Evolutionary conservation across 139 green algal genomes (phyloP).

Genomic region (Closterium sp.): DNA sequence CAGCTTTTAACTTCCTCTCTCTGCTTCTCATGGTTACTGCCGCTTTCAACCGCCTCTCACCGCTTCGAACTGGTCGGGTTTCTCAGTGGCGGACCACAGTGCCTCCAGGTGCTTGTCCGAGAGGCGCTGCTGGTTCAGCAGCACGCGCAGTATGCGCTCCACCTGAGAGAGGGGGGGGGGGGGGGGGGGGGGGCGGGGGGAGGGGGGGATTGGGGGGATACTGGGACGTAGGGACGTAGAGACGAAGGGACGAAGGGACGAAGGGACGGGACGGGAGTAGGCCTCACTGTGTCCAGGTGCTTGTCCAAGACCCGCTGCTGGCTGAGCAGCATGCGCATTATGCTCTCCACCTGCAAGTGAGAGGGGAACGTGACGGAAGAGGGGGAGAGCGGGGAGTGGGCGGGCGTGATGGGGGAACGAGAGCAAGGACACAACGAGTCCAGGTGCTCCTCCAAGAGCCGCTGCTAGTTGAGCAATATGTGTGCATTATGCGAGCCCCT

Average conservation of each 20-base stretch:
- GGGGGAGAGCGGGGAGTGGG: too few species aligned
- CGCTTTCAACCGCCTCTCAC: constrained; percentile 55
- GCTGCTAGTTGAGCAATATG: constrained; percentile 40
- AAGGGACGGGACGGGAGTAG: constrained; percentile 42
- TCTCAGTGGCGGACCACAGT: constrained; percentile 77
- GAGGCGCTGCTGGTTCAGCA: constrained; percentile 51
- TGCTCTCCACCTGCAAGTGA: constrained; percentile 52
- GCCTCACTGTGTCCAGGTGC: constrained; percentile 79
- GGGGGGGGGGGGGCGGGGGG: too few species aligned
- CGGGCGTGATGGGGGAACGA: too few species aligned
- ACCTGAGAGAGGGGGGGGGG: not conserved
- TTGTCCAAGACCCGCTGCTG: constrained; percentile 55
- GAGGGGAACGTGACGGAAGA: too few species aligned
- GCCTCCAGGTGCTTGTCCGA: constrained; percentile 70
- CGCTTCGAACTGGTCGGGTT: constrained; percentile 79
- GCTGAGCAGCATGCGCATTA: constrained; percentile 56
- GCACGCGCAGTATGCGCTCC: constrained; percentile 59
- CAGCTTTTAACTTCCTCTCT: too few species aligned
- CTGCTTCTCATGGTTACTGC: too few species aligned
- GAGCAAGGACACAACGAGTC: constrained; percentile 65
- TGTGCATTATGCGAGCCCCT: constrained; percentile 60
- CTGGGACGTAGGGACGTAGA: too few species aligned
- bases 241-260: too few species aligned
- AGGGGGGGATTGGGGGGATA: too few species aligned
- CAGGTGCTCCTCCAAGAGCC: constrained; percentile 66